A percentile compares a stretch with the other conserved stretches of the same genome.
Evolutionary conservation across 805 yeast genomes (phyloP).

Genomic region (Candida broadrunensis): DNA sequence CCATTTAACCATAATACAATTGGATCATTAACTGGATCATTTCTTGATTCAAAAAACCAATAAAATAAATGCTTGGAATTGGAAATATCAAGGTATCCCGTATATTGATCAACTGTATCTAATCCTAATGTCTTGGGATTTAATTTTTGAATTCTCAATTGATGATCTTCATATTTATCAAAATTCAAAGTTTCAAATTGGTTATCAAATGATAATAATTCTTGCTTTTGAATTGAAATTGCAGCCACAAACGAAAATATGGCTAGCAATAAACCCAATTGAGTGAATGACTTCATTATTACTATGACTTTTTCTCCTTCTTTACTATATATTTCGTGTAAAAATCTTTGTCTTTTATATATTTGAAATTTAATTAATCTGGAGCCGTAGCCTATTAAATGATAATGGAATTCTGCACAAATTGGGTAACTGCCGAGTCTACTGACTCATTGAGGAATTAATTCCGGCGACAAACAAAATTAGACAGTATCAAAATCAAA

Average conservation of each 20-base stretch:
- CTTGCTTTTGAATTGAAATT: not conserved
- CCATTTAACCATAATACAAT: constrained; percentile 21
- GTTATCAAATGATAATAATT: not conserved
- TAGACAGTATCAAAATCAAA: too few relatives aligned
- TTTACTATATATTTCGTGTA: too few relatives aligned
- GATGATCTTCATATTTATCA: constrained; percentile 21
- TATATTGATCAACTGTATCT: constrained; percentile 34
- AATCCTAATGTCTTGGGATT: constrained; percentile 34
- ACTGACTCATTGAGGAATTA: too few relatives aligned
- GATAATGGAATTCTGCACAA: too few relatives aligned
- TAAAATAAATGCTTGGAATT: constrained; percentile 76
- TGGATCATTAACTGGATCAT: constrained; percentile 23
- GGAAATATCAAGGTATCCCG: constrained; percentile 38
- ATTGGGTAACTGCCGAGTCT: too few relatives aligned
- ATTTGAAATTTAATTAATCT: too few relatives aligned
- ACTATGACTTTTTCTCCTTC: not conserved
- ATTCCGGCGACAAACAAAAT: too few relatives aligned
- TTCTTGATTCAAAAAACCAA: constrained; percentile 85
- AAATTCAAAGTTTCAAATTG: constrained; percentile 15
- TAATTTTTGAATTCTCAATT: constrained; percentile 28
- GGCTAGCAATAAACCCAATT: too few relatives aligned
- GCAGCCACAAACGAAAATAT: not conserved
- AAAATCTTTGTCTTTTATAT: too few relatives aligned
- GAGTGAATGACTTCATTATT: too few relatives aligned
- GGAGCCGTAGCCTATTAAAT: too few relatives aligned